Conservation (phyloP, 352 stramenopile species). For the Peronospora belbahrii region DNA sequence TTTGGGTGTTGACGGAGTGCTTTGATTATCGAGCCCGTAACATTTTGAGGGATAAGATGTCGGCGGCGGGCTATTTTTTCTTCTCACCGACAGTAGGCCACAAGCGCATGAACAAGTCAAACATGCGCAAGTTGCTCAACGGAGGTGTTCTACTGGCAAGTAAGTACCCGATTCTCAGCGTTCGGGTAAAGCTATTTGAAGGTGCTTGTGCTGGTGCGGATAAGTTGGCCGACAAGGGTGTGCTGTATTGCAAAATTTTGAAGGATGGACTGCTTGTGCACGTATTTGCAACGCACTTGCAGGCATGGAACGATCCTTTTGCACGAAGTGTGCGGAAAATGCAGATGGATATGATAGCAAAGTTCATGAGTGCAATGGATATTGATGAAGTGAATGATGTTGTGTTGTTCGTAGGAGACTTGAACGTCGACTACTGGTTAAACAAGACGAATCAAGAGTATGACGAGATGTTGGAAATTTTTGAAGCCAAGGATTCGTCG, state of each 20-base stretch:
- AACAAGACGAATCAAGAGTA: constrained; percentile 70
- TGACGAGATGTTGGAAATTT: constrained; percentile 68
- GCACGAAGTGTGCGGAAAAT: constrained; percentile 47
- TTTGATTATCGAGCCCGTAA: constrained; percentile 67
- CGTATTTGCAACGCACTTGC: constrained; percentile 67
- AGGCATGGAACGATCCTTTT: constrained; percentile 64
- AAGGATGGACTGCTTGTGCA: constrained; percentile 68
- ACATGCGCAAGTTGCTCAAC: constrained; percentile 68
- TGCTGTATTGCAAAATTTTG: constrained; percentile 75
- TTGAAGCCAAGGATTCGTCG: constrained; percentile 47
- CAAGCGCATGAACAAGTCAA: constrained; percentile 50
- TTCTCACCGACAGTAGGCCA: constrained; percentile 65
- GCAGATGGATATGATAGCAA: constrained; percentile 58
- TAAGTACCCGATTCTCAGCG: constrained; percentile 67
- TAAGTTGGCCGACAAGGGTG: constrained; percentile 66
- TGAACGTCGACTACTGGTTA: constrained; percentile 76
- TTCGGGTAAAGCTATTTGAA: constrained; percentile 67
- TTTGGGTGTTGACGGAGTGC: constrained; percentile 75
- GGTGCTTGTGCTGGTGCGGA: constrained; percentile 53
- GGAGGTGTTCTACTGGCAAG: constrained; percentile 60
- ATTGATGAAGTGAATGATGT: constrained; percentile 55
- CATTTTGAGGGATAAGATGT: constrained; percentile 56
- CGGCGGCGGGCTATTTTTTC: constrained; percentile 58
- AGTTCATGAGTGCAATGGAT: constrained; percentile 45
- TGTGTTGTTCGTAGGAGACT: constrained; percentile 55